Percentiles rank a stretch among this genome's conserved stretches.
Evolutionary conservation across 257 asterid genomes (phyloP).

Genomic region (Solanum bukasovii): DNA sequence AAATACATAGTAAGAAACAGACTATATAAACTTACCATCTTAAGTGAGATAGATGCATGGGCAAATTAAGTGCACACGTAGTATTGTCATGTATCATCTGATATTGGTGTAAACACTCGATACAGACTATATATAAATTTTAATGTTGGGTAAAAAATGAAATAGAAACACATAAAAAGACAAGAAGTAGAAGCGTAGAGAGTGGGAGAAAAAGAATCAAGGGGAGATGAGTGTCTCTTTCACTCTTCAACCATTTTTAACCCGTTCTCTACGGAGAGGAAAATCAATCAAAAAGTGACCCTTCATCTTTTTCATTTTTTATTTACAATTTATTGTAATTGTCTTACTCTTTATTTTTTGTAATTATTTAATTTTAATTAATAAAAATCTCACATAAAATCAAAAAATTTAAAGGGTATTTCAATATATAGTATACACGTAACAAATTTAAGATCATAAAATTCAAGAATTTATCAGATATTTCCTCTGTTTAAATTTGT

Average conservation of each 20-base stretch:
- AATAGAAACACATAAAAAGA: neutral
- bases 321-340: neutral
- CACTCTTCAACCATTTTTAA: constrained; percentile 42
- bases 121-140: neutral
- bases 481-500: neutral
- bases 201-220: constrained; percentile 71
- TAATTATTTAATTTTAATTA: neutral
- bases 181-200: constrained; percentile 26
- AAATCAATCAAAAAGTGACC: constrained; percentile 44
- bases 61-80: neutral
- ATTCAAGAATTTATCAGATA: neutral
- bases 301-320: constrained; percentile 15
- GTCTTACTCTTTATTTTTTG: neutral
- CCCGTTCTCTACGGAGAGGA: constrained; percentile 84
- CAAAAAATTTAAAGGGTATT: neutral
- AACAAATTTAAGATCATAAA: neutral
- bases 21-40: neutral
- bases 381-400: neutral
- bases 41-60: neutral
- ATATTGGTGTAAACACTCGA: neutral
- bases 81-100: neutral
- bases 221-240: constrained; percentile 22
- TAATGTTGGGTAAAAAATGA: neutral
- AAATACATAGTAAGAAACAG: neutral
- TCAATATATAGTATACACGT: neutral